Evolutionary conservation across 192 early-diverging fungal genomes (phyloP), one percentile per base, ranked within the genome.

Genomic region (Podila epigama): DNA sequence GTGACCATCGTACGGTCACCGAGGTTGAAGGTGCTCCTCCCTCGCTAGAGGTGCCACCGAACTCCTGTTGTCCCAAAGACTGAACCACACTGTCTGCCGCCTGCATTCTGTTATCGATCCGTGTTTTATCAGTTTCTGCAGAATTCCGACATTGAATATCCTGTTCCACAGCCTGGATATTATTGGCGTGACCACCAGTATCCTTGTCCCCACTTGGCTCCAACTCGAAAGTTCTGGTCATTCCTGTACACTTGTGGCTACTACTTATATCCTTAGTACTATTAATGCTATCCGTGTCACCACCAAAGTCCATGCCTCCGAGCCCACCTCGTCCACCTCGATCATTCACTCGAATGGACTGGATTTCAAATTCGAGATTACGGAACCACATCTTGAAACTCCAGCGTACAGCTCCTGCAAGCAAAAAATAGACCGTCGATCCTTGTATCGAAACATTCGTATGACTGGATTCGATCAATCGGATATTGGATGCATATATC

Each of bases 331-430:
- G 53, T 31, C 58, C 55, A 9, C 73, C 61, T n/a, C 68, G 60
- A 41, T 68, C 80, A 20, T 69, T 67, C 15, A 82, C 79, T 18
- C 79, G 70, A 51, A 88, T 79, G 15, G 68, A 79, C 10, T 75
- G 61, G 16, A 88, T 78, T 42, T 84, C 83, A 25, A 88, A 69
- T 4, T 69, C 58, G 16, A 88, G 60, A 54, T 83, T 79, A 27
- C 83, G 72, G 77, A 83, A 88, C 60, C 84, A 88, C 66, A 81
- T 70, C 36, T 78, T 70, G 51, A 86, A 70, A 71, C 87, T 88
- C 83, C 85, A 88, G 15, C 82, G 71, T 35, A 88, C 60, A 40
- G 84, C 83, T 28, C 84, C 78, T 25, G 87, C 77, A 33, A 86
- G 75, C 12, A 79, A 70, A 18, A 88, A 58, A 48, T 88, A 88